Percentiles rank a stretch among this genome's conserved stretches.
Conservation (phyloP, 2,329 filamentous ascomycete species). For the Aspergillus transmontanensis region DNA sequence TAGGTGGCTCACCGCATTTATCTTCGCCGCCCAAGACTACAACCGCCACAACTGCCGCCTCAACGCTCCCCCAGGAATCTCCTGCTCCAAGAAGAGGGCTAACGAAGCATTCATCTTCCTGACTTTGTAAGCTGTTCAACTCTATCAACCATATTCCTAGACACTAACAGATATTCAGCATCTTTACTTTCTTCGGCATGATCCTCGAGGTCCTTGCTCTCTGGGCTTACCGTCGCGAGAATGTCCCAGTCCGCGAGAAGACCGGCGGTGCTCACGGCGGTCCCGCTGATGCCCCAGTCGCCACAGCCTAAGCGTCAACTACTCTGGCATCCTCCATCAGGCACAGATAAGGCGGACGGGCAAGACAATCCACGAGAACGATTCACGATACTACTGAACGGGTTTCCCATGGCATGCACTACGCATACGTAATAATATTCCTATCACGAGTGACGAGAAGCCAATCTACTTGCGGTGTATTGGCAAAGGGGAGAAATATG, state of each 20-base stretch:
- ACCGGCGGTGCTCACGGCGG: slow-evolving; percentile 22
- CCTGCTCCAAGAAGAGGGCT: slow-evolving; percentile 43
- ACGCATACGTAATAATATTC: slow-evolving; percentile 2
- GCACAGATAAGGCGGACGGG: neutral
- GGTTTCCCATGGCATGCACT: neutral
- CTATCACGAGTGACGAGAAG: neutral
- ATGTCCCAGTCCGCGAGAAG: slow-evolving; percentile 28
- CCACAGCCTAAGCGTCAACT: slow-evolving; percentile 1
- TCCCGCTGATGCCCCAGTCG: slow-evolving; percentile 18
- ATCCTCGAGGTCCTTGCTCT: slow-evolving; percentile 40
- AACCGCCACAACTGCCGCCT: slow-evolving; percentile 32
- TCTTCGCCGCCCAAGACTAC: slow-evolving; percentile 52
- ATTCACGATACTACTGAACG: slow-evolving; percentile 1
- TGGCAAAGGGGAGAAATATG: neutral
- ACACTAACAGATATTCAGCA: slow-evolving; percentile 26
- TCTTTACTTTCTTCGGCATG: slow-evolving; percentile 45
- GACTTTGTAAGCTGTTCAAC: slow-evolving; percentile 41
- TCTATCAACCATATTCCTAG: neutral
- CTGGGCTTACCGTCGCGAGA: slow-evolving; percentile 35
- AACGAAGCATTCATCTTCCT: slow-evolving; percentile 50
- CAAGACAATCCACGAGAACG: neutral
- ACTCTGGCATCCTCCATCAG: neutral
- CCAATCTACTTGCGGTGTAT: neutral
- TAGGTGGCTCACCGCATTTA: slow-evolving; percentile 52
- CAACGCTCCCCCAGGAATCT: slow-evolving; percentile 34